phyloP scores from a whole-genome alignment of 305 asterid species.

The Plantago coronopus region DNA sequence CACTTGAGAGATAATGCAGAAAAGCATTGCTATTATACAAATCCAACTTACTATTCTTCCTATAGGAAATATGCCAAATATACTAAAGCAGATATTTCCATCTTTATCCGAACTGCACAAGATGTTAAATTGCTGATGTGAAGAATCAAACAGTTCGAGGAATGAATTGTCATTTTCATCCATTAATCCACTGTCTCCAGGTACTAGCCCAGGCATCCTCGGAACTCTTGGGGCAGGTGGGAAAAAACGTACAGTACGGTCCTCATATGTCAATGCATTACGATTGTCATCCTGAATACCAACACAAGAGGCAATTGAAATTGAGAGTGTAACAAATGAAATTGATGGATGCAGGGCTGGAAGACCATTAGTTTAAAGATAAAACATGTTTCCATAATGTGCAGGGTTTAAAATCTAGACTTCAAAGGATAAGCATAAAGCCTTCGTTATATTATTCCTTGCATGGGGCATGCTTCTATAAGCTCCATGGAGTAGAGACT shows the following conservation, averaged over 20 bases:
- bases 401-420: no score
- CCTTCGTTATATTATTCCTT: no score
- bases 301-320: not conserved
- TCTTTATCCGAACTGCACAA: constrained; percentile 90
- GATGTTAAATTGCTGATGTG: constrained; percentile 71
- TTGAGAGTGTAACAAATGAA: no score
- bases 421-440: not conserved
- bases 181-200: constrained; percentile 77
- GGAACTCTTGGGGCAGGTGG: constrained; percentile 94
- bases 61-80: constrained; percentile 90
- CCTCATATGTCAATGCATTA: constrained; percentile 53
- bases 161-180: constrained; percentile 76
- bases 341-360: no score
- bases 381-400: no score
- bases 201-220: constrained; percentile 76
- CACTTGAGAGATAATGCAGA: constrained; percentile 18
- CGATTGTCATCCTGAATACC: constrained; percentile 48
- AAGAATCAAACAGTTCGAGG: constrained; percentile 82
- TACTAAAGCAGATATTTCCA: constrained; percentile 84
- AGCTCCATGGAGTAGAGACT: no score
- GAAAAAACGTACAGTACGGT: constrained; percentile 88
- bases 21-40: not conserved
- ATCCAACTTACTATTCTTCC: constrained; percentile 79
- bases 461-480: no score
- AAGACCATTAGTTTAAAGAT: no score